phyloP scores from a whole-genome alignment of 768 basidiomycete genomes.

The Rhodotorula paludigena region DNA sequence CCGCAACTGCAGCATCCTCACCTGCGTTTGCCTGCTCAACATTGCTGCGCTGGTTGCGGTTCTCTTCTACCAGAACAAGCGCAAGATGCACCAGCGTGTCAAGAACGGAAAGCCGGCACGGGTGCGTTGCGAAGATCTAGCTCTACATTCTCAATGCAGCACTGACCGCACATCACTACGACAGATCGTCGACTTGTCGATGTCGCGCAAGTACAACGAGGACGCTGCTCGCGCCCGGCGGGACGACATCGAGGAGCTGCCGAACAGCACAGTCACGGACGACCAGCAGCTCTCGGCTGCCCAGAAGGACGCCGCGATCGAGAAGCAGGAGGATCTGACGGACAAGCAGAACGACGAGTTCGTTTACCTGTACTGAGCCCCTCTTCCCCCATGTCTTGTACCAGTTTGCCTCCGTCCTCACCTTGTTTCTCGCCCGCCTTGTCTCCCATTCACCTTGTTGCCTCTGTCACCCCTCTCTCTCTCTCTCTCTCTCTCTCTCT shows the following conservation, averaged over 20 bases:
- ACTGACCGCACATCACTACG: too few species aligned
- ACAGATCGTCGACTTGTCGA: background rate
- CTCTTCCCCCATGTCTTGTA: background rate
- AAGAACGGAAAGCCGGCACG: slow-evolving; percentile 45
- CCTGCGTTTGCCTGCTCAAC: slow-evolving; percentile 39
- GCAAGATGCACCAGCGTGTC: slow-evolving; percentile 42
- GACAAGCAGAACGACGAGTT: background rate
- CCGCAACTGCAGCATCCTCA: slow-evolving; percentile 23
- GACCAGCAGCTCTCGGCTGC: too few species aligned
- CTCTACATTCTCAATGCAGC: too few species aligned
- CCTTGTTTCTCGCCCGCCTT: too few species aligned
- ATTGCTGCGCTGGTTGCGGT: slow-evolving; percentile 39
- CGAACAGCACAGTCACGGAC: background rate
- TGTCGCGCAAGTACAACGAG: slow-evolving; percentile 2
- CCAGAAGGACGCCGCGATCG: background rate
- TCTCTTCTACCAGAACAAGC: slow-evolving; percentile 43
- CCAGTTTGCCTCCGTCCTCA: background rate
- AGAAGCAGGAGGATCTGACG: background rate
- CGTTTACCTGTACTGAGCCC: background rate
- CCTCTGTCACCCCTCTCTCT: too few species aligned
- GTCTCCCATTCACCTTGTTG: too few species aligned
- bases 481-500: too few species aligned
- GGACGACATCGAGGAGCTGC: background rate
- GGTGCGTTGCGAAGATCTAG: too few species aligned
- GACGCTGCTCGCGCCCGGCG: background rate